phyloP scores from a whole-genome alignment of 73 alveolate genomes.

The Symbiodinium natans region DNA sequence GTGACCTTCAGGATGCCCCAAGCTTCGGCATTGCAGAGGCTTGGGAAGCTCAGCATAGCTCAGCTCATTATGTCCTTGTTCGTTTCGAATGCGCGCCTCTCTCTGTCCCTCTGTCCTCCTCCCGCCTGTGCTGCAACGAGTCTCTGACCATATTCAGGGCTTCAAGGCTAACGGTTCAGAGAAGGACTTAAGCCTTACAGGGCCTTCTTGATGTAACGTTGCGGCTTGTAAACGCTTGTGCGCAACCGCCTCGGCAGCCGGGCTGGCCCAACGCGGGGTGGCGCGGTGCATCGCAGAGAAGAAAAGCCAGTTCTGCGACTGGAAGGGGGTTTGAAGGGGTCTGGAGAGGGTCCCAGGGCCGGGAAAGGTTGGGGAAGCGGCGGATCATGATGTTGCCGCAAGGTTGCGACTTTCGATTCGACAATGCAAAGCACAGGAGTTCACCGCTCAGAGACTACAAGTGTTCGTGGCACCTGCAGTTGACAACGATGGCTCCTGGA shows the following conservation, averaged over 20 bases:
- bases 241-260: no score
- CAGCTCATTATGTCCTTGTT: not conserved
- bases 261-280: no score
- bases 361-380: no score
- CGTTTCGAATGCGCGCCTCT: not conserved
- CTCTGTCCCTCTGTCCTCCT: not conserved
- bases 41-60: not conserved
- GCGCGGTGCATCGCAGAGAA: not conserved
- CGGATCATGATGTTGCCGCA: not conserved
- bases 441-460: not conserved
- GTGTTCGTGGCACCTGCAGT: no score
- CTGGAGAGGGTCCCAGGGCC: no score
- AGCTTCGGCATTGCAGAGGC: conserved; percentile 38
- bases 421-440: conserved; percentile 15
- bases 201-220: not conserved
- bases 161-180: not conserved
- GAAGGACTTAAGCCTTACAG: not conserved
- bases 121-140: no score
- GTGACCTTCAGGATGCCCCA: conserved; percentile 2
- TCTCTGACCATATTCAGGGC: not conserved
- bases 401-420: not conserved
- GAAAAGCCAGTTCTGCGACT: not conserved
- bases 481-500: not conserved
- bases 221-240: not conserved
- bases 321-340: no score